These are phyloP conservation scores for Parmelia sp. DNA, from an alignment of 495 filamentous ascomycete species.

Conservation along the genomic window DNA sequence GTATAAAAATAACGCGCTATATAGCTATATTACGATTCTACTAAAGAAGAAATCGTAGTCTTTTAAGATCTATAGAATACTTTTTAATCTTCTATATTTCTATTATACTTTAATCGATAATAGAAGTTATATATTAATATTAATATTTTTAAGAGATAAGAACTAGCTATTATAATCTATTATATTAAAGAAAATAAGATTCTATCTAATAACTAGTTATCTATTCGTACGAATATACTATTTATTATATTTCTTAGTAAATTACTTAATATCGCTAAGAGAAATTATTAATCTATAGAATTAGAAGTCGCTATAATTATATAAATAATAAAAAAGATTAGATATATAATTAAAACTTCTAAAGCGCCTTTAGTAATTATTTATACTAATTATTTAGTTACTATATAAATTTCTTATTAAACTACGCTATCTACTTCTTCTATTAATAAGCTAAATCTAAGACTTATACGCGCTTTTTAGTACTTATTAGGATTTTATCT, in stretches of 20 bases:
- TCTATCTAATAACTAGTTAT: not conserved
- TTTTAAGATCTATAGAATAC: slow-evolving; percentile 8
- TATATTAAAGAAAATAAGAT: slow-evolving; percentile 13
- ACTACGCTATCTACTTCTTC: not conserved
- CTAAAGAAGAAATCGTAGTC: not conserved
- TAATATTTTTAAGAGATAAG: slow-evolving; percentile 15
- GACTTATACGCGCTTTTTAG: slow-evolving; percentile 7
- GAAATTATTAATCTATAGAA: too few species aligned
- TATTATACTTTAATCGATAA: slow-evolving; percentile 12
- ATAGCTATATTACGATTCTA: not conserved
- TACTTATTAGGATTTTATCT: slow-evolving; percentile 13
- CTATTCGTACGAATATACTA: not conserved
- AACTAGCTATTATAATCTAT: slow-evolving; percentile 18
- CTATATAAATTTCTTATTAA: not conserved
- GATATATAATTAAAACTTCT: slow-evolving; percentile 10
- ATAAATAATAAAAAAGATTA: slow-evolving; percentile 14
- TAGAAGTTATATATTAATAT: slow-evolving; percentile 13
- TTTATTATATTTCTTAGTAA: slow-evolving; percentile 13
- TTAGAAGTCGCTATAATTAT: too few species aligned
- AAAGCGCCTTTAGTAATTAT: not conserved
- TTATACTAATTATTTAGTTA: not conserved
- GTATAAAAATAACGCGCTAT: too few species aligned
- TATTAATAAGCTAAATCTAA: slow-evolving; percentile 16
- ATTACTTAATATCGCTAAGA: too few species aligned
- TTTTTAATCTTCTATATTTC: not conserved